phyloP scores from a whole-genome alignment of 805 yeast genomes.

The Dipodascus geniculatus region DNA sequence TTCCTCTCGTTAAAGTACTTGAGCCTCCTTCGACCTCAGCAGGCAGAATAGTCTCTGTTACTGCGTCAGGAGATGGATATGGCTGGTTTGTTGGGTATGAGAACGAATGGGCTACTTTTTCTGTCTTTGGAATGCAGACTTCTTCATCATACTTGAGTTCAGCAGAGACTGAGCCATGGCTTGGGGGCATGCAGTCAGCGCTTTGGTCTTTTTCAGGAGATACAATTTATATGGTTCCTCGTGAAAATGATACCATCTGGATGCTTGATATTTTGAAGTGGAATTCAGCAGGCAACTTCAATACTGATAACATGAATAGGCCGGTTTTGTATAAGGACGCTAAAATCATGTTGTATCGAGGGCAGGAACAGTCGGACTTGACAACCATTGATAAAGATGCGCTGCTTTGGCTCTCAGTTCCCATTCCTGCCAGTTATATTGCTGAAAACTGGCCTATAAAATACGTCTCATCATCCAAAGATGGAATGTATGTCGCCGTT shows the following conservation, averaged over 20 bases:
- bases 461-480: constrained; percentile 32
- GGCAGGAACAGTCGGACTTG: constrained; percentile 32
- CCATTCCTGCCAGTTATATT: constrained; percentile 35
- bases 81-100: constrained; percentile 22
- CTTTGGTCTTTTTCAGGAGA: constrained; percentile 29
- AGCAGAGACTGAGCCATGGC: constrained; percentile 17
- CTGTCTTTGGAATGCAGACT: constrained; percentile 36
- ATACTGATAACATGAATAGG: constrained; percentile 25
- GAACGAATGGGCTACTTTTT: constrained; percentile 38
- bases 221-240: constrained; percentile 25
- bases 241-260: constrained; percentile 11
- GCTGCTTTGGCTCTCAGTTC: constrained; percentile 35
- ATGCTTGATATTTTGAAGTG: constrained; percentile 21
- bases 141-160: constrained; percentile 29
- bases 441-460: constrained; percentile 34
- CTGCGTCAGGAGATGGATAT: constrained; percentile 30
- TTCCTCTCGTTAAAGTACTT: constrained; percentile 23
- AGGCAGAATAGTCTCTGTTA: constrained; percentile 18
- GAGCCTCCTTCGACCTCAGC: constrained; percentile 17
- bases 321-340: constrained; percentile 34
- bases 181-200: constrained; percentile 18
- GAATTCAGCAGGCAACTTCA: constrained; percentile 18
- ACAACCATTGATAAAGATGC: constrained; percentile 33
- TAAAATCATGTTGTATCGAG: constrained; percentile 34
- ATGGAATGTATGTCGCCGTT: constrained; percentile 38